phyloP scores from a whole-genome alignment of 352 stramenopile species.

The Phytophthora citricola region DNA sequence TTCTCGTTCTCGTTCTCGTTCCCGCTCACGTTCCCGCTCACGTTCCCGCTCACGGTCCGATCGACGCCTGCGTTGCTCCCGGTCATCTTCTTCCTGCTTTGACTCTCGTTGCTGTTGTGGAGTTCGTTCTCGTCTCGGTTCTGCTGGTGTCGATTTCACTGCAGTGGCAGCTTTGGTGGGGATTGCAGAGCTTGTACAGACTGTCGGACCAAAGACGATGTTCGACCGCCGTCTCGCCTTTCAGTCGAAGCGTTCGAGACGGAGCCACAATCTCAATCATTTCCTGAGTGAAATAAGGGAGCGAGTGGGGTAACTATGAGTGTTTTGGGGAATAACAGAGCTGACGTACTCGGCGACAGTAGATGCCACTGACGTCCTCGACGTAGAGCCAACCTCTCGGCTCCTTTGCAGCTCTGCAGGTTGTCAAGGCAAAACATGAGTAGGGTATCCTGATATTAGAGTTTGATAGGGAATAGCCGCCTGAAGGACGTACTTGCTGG shows the following conservation, averaged over 20 bases:
- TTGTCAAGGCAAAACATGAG: background rate
- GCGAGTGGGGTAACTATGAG: background rate
- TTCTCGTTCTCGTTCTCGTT: constrained; percentile 9
- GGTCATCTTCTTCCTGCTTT: constrained; percentile 23
- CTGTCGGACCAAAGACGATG: constrained; percentile 85
- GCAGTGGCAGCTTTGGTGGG: constrained; percentile 26
- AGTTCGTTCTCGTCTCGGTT: constrained; percentile 8
- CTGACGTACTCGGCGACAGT: constrained; percentile 63
- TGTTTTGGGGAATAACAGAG: background rate
- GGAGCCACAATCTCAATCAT: constrained; percentile 87
- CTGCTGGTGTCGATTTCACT: constrained; percentile 9
- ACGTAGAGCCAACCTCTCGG: constrained; percentile 82
- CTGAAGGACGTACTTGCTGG: constrained; percentile 64
- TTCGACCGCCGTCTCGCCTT: constrained; percentile 80
- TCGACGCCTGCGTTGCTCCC: constrained; percentile 19
- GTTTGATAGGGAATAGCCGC: background rate
- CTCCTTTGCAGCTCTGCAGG: constrained; percentile 73
- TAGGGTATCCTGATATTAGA: background rate
- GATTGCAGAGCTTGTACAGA: constrained; percentile 76
- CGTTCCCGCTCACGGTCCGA: constrained; percentile 13
- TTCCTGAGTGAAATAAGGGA: constrained; percentile 43
- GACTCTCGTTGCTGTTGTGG: too few species aligned
- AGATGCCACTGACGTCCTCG: constrained; percentile 77
- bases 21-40: constrained; percentile 10
- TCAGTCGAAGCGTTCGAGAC: constrained; percentile 73